A percentile compares a stretch with the other conserved stretches of the same genome.
Conservation (phyloP, 352 stramenopile genomes). For the Pythium aristosporum region DNA sequence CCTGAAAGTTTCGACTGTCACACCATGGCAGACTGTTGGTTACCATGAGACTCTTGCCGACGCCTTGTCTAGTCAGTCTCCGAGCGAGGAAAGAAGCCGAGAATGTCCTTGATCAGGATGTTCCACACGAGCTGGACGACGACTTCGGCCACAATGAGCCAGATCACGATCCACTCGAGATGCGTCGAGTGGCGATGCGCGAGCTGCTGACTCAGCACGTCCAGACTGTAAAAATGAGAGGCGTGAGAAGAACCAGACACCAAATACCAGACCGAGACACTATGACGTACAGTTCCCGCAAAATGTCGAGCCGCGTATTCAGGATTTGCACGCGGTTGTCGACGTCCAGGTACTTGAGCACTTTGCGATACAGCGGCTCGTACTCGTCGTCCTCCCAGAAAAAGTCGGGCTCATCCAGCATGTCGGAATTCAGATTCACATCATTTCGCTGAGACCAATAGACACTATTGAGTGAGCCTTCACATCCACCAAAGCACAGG, state of each 20-base stretch:
- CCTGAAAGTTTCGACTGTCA: not conserved
- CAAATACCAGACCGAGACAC: not conserved
- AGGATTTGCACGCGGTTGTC: constrained; percentile 88
- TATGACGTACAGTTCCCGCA: constrained; percentile 82
- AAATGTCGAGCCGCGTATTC: constrained; percentile 93
- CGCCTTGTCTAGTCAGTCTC: constrained; percentile 25
- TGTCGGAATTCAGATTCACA: constrained; percentile 93
- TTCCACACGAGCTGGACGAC: constrained; percentile 83
- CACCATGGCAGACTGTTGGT: not conserved
- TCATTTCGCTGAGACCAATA: constrained; percentile 35
- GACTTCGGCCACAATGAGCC: constrained; percentile 88
- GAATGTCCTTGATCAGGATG: constrained; percentile 81
- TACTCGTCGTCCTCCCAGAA: constrained; percentile 92
- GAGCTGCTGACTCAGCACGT: constrained; percentile 90
- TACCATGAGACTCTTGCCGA: not conserved
- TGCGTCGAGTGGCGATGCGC: constrained; percentile 80
- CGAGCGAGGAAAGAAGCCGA: constrained; percentile 72
- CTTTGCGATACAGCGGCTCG: constrained; percentile 89
- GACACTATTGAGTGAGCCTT: not conserved
- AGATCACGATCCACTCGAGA: constrained; percentile 95
- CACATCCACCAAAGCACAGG: not conserved
- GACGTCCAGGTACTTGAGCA: constrained; percentile 92
- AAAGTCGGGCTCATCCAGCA: constrained; percentile 92
- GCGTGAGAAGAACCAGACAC: not conserved
- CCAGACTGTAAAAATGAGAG: constrained; percentile 45